Percentiles rank a stretch among this genome's conserved stretches.
Conservation (phyloP, 345 rosid species). For the Syzygium grande region DNA sequence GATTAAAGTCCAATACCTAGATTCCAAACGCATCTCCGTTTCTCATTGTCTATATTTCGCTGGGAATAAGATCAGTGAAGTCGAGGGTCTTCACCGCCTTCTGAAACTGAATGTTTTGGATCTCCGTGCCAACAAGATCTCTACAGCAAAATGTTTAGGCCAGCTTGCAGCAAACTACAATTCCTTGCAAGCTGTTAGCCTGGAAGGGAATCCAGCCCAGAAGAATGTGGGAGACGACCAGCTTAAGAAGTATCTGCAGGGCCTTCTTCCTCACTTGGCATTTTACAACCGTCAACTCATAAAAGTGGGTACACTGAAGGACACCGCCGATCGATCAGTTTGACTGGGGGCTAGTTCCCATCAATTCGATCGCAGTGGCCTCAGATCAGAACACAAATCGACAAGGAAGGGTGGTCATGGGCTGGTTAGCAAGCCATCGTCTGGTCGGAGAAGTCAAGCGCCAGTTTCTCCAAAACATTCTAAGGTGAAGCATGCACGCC, state of each 20-base stretch:
- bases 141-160: slow-evolving; percentile 78
- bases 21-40: too few relatives aligned
- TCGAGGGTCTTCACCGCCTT: slow-evolving; percentile 95
- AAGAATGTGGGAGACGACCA: slow-evolving; percentile 95
- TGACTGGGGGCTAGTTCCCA: slow-evolving; percentile 51
- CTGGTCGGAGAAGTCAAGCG: slow-evolving; percentile 35
- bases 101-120: slow-evolving; percentile 75
- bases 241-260: slow-evolving; percentile 65
- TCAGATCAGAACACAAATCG: slow-evolving; percentile 53
- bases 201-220: slow-evolving; percentile 98
- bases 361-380: slow-evolving; percentile 47
- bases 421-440: slow-evolving; percentile 22
- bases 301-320: slow-evolving; percentile 47
- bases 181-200: slow-evolving; percentile 88
- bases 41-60: slow-evolving; percentile 45
- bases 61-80: slow-evolving; percentile 87
- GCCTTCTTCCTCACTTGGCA: slow-evolving; percentile 75
- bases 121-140: slow-evolving; percentile 84
- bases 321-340: slow-evolving; percentile 53
- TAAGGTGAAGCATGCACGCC: slow-evolving; percentile 29
- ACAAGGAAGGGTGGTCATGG: slow-evolving; percentile 56
- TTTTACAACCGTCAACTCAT: slow-evolving; percentile 75
- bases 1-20: too few relatives aligned
- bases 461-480: slow-evolving; percentile 29
- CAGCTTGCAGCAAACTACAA: slow-evolving; percentile 96